These are phyloP conservation scores for Trichophyton verrucosum DNA, from an alignment of 2,329 filamentous ascomycete genomes.

Conservation along the genomic window DNA sequence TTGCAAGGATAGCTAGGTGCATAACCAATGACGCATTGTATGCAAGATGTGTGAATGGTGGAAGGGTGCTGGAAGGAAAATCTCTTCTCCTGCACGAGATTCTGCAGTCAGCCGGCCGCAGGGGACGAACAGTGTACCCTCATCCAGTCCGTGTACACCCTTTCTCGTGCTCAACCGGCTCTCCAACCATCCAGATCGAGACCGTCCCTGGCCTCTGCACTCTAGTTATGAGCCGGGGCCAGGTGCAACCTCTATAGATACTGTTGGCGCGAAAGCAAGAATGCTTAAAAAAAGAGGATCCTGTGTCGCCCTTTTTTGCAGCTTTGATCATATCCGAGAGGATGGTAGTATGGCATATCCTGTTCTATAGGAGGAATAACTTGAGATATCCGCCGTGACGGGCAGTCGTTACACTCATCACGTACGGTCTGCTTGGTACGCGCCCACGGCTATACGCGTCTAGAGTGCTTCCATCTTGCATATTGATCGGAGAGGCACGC, in stretches of 20 bases:
- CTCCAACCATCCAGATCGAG: background rate
- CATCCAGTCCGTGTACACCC: background rate
- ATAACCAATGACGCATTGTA: background rate
- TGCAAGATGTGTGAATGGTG: background rate
- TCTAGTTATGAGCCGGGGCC: too few species aligned
- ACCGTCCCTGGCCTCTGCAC: background rate
- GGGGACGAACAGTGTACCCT: background rate
- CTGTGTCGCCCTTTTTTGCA: background rate
- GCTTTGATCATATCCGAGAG: background rate
- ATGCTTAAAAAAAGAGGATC: background rate
- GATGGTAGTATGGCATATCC: background rate
- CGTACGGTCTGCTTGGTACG: background rate
- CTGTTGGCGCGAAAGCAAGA: background rate
- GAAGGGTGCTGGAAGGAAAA: background rate
- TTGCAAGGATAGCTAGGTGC: background rate
- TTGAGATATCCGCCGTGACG: background rate
- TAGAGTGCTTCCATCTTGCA: background rate
- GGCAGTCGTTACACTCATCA: background rate
- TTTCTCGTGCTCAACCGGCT: background rate
- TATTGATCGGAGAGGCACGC: background rate
- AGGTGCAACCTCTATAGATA: background rate
- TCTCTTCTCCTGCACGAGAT: background rate
- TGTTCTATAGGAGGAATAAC: background rate
- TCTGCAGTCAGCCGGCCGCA: background rate
- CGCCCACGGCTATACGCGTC: background rate